These are phyloP conservation scores for Bimuria novae-zelandiae DNA, from an alignment of 2,329 filamentous ascomycete genomes.

Conservation along the genomic window DNA sequence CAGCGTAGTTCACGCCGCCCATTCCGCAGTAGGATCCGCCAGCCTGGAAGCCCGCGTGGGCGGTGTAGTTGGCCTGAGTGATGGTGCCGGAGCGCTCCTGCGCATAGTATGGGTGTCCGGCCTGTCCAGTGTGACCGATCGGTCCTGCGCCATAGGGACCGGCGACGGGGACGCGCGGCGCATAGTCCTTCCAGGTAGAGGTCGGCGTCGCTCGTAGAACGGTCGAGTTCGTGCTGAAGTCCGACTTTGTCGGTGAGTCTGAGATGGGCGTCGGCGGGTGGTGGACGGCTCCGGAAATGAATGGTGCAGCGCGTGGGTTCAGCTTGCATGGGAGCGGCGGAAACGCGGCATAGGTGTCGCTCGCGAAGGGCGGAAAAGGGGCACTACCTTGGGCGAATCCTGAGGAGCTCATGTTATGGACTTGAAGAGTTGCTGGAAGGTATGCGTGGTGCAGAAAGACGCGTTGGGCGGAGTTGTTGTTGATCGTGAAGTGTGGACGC, in stretches of 20 bases:
- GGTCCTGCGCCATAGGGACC: background rate
- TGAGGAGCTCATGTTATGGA: too few species aligned
- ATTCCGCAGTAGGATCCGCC: background rate
- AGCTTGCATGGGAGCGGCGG: background rate
- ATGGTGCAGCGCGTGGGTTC: constrained; percentile 10
- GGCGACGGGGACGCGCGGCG: background rate
- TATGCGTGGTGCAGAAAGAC: too few species aligned
- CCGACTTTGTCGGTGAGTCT: background rate
- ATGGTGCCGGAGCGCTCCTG: background rate
- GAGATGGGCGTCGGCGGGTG: constrained; percentile 3
- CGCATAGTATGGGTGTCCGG: background rate
- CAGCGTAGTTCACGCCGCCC: background rate
- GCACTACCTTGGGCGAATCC: too few species aligned
- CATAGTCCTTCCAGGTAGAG: background rate
- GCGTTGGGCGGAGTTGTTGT: too few species aligned
- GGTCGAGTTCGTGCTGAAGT: background rate
- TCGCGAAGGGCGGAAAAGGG: background rate
- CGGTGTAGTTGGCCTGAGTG: background rate
- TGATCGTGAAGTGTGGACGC: too few species aligned
- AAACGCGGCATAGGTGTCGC: background rate
- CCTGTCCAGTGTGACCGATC: background rate
- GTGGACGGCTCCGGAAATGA: background rate
- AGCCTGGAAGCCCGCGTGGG: background rate
- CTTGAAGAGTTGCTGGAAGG: too few species aligned
- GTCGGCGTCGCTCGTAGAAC: background rate